Percentiles rank a stretch among this genome's conserved stretches.
These are phyloP conservation scores for Lentinus brumalis DNA, from an alignment of 768 basidiomycete species.

Conservation along the genomic window DNA sequence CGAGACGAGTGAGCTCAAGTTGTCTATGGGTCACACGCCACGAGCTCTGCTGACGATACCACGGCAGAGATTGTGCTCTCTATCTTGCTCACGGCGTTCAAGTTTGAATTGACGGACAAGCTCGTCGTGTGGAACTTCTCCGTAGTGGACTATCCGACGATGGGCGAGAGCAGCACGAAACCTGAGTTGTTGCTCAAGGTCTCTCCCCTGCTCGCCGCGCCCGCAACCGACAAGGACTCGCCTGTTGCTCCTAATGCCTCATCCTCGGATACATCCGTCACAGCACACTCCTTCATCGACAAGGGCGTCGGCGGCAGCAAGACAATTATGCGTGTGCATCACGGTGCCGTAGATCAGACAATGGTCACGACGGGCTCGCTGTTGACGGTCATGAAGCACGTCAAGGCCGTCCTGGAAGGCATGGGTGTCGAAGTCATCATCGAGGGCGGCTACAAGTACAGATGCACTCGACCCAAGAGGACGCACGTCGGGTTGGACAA, in stretches of 20 bases:
- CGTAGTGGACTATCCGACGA: background rate
- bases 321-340: constrained; percentile 69
- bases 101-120: background rate
- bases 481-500: constrained; percentile 56
- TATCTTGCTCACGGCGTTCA: background rate
- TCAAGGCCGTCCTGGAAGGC: constrained; percentile 73
- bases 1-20: constrained; percentile 2
- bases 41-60: no score
- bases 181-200: background rate
- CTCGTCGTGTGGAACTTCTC: background rate
- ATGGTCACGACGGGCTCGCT: constrained; percentile 85
- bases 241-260: constrained; percentile 15
- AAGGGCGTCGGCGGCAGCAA: constrained; percentile 30
- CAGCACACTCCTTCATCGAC: constrained; percentile 27
- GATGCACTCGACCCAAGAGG: constrained; percentile 80
- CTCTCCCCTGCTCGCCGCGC: background rate
- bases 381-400: constrained; percentile 84
- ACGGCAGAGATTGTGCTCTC: background rate
- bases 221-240: constrained; percentile 20
- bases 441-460: constrained; percentile 90
- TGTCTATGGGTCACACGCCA: no score
- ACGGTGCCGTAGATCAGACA: constrained; percentile 89
- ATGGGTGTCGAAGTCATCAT: constrained; percentile 91
- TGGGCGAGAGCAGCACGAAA: background rate
- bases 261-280: constrained; percentile 43